These are phyloP conservation scores for Aureobasidium sp. DNA, from an alignment of 2,329 filamentous ascomycete species.

Conservation along the genomic window DNA sequence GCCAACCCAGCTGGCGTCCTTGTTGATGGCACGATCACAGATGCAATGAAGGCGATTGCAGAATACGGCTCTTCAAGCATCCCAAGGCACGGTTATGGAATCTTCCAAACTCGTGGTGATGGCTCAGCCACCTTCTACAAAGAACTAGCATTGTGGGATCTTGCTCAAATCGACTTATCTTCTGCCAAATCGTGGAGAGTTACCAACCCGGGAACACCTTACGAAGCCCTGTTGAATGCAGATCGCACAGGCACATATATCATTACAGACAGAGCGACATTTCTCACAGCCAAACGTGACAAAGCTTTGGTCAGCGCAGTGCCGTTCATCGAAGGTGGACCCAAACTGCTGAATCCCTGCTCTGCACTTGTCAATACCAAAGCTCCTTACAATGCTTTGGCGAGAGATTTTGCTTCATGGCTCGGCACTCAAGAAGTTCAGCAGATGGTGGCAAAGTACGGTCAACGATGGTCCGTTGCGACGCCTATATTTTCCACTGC, in stretches of 20 bases:
- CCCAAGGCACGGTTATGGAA: no score
- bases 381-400: constrained; percentile 1
- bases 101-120: constrained; percentile 21
- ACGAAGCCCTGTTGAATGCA: constrained; percentile 20
- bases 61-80: no score
- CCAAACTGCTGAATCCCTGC: constrained; percentile 21
- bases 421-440: constrained; percentile 16
- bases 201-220: constrained; percentile 18
- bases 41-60: background rate
- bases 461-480: constrained; percentile 17
- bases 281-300: constrained; percentile 20
- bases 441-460: constrained; percentile 17
- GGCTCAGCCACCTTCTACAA: constrained; percentile 22
- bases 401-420: constrained; percentile 20
- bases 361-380: constrained; percentile 18
- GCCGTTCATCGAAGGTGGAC: constrained; percentile 19
- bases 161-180: constrained; percentile 11
- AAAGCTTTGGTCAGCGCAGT: constrained; percentile 14
- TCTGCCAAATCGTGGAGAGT: constrained; percentile 15
- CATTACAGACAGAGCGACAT: constrained; percentile 22
- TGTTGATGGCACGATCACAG: background rate
- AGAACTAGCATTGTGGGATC: constrained; percentile 19
- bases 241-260: constrained; percentile 20
- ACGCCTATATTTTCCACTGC: background rate
- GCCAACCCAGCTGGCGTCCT: background rate